phyloP scores from a whole-genome alignment of 179 eudicot genomes.

The Carnegiea gigantea region DNA sequence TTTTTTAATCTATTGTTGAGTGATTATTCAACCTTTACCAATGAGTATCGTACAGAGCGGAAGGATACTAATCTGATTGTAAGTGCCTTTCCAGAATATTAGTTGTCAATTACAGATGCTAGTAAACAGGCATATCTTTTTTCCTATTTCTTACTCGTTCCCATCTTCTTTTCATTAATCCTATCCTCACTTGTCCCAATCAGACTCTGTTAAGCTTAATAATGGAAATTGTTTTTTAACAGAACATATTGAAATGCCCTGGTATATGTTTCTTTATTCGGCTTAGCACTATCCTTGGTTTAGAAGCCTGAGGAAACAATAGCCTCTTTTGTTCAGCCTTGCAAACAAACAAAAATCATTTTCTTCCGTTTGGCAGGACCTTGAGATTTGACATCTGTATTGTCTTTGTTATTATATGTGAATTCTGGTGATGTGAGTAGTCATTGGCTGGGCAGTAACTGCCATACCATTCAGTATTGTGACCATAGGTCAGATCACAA shows the following conservation, averaged over 20 bases:
- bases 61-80: conserved; percentile 79
- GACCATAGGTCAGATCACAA: too few species aligned
- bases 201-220: not conserved
- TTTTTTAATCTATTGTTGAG: conserved; percentile 67
- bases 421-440: too few species aligned
- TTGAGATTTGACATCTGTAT: too few species aligned
- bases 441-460: too few species aligned
- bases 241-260: not conserved
- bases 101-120: not conserved
- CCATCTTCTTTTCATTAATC: not conserved
- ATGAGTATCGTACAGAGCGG: conserved; percentile 67
- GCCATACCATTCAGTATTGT: too few species aligned
- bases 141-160: not conserved
- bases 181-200: not conserved
- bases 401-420: too few species aligned
- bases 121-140: not conserved
- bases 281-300: not conserved
- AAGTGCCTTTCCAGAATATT: conserved; percentile 27
- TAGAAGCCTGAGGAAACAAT: not conserved
- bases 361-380: too few species aligned
- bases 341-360: too few species aligned
- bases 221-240: not conserved
- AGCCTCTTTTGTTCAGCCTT: not conserved
- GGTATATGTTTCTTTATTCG: not conserved
- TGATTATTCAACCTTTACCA: conserved; percentile 66